phyloP scores from a whole-genome alignment of 345 rosid species.

The Leavenworthia alabamica region DNA sequence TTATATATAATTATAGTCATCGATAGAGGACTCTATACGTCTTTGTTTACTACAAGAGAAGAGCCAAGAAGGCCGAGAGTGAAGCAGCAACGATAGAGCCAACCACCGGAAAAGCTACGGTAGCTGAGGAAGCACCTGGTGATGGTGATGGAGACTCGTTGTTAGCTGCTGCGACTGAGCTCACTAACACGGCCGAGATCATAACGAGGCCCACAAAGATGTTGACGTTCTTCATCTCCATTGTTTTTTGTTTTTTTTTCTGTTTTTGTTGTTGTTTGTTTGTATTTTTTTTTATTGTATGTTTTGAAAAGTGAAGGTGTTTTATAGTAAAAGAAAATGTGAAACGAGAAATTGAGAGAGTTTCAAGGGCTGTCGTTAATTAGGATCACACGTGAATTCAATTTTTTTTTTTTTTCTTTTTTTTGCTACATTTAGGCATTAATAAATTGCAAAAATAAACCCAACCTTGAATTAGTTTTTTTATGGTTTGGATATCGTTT shows the following conservation, averaged over 20 bases:
- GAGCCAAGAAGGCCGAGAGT: constrained; percentile 27
- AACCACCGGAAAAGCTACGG: constrained; percentile 35
- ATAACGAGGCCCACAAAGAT: constrained; percentile 33
- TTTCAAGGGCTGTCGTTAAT: constrained; percentile 26
- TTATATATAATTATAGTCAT: neutral
- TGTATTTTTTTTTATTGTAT: neutral
- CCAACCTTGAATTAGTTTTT: constrained; percentile 11
- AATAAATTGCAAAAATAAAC: neutral
- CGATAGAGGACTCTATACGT: neutral
- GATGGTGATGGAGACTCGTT: constrained; percentile 39
- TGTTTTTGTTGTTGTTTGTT: neutral
- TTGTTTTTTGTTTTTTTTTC: constrained; percentile 2
- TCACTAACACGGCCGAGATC: constrained; percentile 45
- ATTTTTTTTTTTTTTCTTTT: too few species aligned
- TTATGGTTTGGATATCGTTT: too few species aligned
- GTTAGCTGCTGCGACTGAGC: constrained; percentile 40
- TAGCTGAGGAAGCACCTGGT: constrained; percentile 25
- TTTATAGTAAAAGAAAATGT: constrained; percentile 2
- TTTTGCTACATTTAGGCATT: constrained; percentile 22
- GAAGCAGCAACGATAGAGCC: constrained; percentile 43
- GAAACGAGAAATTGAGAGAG: neutral
- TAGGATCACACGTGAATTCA: too few species aligned
- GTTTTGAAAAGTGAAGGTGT: constrained; percentile 6
- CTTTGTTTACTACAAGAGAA: constrained; percentile 25
- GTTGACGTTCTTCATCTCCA: constrained; percentile 55